Evolutionary conservation across 2,329 filamentous ascomycete genomes (phyloP), one percentile per base, ranked within the genome.

Genomic region (Diplodia seriata): DNA sequence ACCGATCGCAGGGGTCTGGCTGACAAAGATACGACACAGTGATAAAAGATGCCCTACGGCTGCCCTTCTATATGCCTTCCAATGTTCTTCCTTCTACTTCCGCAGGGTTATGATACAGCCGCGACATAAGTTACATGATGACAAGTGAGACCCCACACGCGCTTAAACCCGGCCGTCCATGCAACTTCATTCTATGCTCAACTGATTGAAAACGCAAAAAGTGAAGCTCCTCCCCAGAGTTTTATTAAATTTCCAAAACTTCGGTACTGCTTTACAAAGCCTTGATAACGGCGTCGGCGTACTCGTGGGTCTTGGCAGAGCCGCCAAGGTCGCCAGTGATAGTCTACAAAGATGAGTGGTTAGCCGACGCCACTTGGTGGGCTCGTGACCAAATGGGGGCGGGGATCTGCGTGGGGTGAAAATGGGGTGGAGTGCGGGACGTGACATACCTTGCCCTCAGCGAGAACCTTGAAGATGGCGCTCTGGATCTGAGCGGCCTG

Each of bases 281-380:
- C 77, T 85, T 84, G 81, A 98, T 97, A 79, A 99, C 97, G 74
- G 95, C 94, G 70, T 86, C 87, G 69, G 95, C 93, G 81, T 96
- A 99, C 85, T 99, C 92, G 83, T 90, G 85, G 69, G 95, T 99
- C 89, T 96, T 97, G 76, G 95, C 88, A 85, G 93, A 97, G 80
- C 95, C 95, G 76, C 95, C 95, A 75, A 99, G 86, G 82, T 99
- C 95, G 76, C 95, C 94, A 40, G 95, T 99, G 81, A 99, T 89
- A 70, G 89, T 82, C 86, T 88, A 75, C 67, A 33, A 50, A 55
- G 4, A 36, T 56, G 26, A 20, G 43, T 43, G 51, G 51, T 70
- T 68, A 71, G 69, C 67, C 67, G 40, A 66, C 29, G 49, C 43
- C 55, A 20, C 40, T 31, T 40, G 4, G 47, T 9, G 55, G 40